Percentiles rank a stretch among this genome's conserved stretches.
Conservation (phyloP, 192 early-diverging fungal genomes). For the Backusella tarrabulga region DNA sequence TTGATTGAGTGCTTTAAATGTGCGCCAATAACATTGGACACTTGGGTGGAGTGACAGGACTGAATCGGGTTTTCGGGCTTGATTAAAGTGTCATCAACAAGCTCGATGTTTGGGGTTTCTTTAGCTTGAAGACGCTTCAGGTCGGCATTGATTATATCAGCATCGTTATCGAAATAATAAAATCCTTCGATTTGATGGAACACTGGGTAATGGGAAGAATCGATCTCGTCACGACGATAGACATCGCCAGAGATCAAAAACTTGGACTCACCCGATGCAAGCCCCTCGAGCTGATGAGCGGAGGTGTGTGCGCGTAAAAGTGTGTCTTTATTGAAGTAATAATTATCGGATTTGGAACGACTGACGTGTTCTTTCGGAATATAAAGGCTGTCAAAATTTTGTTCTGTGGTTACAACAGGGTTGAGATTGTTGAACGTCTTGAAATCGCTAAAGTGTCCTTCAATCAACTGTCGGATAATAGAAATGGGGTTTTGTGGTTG, state of each 20-base stretch:
- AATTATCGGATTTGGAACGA: conserved; percentile 82
- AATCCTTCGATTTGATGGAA: conserved; percentile 99
- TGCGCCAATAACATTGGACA: conserved; percentile 54
- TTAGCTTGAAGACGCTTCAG: conserved; percentile 19
- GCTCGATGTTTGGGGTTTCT: conserved; percentile 22
- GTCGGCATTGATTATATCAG: conserved; percentile 33
- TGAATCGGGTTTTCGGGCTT: conserved; percentile 74
- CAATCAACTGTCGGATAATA: conserved; percentile 81
- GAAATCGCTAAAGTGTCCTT: conserved; percentile 67
- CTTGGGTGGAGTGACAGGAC: conserved; percentile 57
- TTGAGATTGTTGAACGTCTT: conserved; percentile 61
- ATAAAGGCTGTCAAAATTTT: conserved; percentile 93
- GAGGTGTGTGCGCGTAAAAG: conserved; percentile 93
- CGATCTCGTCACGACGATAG: conserved; percentile 95
- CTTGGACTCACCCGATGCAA: conserved; percentile 59
- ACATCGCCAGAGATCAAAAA: conserved; percentile 96
- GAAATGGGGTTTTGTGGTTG: conserved; percentile 82
- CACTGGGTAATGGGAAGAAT: conserved; percentile 92
- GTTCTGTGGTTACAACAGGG: conserved; percentile 79
- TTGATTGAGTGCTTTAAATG: conserved; percentile 86
- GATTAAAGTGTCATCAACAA: conserved; percentile 52
- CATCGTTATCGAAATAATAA: conserved; percentile 57
- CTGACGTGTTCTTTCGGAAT: conserved; percentile 83
- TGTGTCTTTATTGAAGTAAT: conserved; percentile 80
- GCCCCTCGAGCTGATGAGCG: conserved; percentile 87